Conservation (phyloP, 306 rosid genomes). For the Quercus alba region DNA sequence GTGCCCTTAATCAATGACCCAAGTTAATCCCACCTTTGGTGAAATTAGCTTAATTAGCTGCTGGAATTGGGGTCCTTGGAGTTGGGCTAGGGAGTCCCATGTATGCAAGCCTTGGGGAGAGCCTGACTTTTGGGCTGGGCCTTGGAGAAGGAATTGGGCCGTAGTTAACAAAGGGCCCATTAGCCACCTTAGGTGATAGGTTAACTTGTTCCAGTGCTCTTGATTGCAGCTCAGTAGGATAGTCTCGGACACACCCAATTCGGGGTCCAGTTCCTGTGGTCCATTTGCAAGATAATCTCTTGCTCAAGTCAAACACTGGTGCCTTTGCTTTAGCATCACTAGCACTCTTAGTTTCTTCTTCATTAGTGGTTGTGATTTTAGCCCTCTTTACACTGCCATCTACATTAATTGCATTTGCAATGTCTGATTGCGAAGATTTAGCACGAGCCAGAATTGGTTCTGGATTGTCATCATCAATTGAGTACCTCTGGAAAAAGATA, state of each 20-base stretch:
- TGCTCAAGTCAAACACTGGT: constrained; percentile 27
- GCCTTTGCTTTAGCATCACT: constrained; percentile 16
- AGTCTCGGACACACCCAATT: constrained; percentile 91
- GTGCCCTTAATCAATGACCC: background rate
- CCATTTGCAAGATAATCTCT: constrained; percentile 78
- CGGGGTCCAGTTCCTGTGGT: constrained; percentile 79
- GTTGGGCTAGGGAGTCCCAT: constrained; percentile 91
- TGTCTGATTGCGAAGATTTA: constrained; percentile 7
- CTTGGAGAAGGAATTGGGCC: constrained; percentile 96
- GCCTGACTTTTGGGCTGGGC: constrained; percentile 84
- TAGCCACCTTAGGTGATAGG: constrained; percentile 60
- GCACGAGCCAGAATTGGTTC: constrained; percentile 21
- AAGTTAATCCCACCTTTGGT: background rate
- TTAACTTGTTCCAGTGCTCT: constrained; percentile 82
- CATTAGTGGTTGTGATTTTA: constrained; percentile 11
- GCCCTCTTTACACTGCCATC: constrained; percentile 16
- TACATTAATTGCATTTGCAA: background rate
- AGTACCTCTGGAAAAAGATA: constrained; percentile 44
- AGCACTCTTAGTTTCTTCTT: constrained; percentile 27
- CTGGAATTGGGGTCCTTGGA: constrained; percentile 59
- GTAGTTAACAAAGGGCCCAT: constrained; percentile 15
- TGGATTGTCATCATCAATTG: constrained; percentile 72
- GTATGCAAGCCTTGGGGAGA: constrained; percentile 64
- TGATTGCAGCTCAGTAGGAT: constrained; percentile 64
- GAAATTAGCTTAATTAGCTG: constrained; percentile 21